phyloP scores from a whole-genome alignment of 345 rosid species.

The Pelargonium nanum region DNA sequence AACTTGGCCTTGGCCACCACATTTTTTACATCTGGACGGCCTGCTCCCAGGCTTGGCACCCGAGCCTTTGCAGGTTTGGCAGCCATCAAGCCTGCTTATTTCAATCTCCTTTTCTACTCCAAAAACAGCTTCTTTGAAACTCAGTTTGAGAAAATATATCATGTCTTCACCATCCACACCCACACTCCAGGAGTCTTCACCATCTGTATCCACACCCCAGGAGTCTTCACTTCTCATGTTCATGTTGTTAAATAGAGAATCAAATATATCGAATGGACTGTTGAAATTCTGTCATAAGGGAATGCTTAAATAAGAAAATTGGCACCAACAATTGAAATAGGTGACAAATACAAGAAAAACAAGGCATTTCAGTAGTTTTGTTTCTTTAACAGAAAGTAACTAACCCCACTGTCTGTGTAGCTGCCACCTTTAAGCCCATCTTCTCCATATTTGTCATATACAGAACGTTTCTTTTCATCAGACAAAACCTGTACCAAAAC shows the following conservation, averaged over 20 bases:
- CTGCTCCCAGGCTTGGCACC: conserved; percentile 34
- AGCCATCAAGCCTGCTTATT: conserved; percentile 32
- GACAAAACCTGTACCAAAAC: conserved; percentile 21
- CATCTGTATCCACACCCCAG: conserved; percentile 16
- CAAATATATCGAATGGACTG: conserved; percentile 34
- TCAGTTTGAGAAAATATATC: conserved; percentile 23
- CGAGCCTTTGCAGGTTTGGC: conserved; percentile 33
- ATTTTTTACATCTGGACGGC: conserved; percentile 23
- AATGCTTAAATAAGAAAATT: neutral
- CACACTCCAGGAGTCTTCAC: neutral
- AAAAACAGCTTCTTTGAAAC: conserved; percentile 36
- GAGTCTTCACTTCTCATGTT: neutral
- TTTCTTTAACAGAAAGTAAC: conserved; percentile 8
- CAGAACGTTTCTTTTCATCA: conserved; percentile 26
- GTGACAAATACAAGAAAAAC: no score
- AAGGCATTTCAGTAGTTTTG: neutral
- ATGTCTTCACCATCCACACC: conserved; percentile 33
- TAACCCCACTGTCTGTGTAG: conserved; percentile 28
- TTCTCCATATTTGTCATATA: conserved; percentile 29
- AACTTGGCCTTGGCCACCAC: conserved; percentile 40
- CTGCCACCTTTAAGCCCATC: conserved; percentile 26
- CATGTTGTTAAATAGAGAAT: conserved; percentile 25
- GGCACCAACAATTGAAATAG: no score
- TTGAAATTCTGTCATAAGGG: conserved; percentile 25
- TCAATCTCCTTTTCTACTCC: conserved; percentile 37